Evolutionary conservation across 257 asterid genomes (phyloP).

Genomic region (Marsdenia floribunda): DNA sequence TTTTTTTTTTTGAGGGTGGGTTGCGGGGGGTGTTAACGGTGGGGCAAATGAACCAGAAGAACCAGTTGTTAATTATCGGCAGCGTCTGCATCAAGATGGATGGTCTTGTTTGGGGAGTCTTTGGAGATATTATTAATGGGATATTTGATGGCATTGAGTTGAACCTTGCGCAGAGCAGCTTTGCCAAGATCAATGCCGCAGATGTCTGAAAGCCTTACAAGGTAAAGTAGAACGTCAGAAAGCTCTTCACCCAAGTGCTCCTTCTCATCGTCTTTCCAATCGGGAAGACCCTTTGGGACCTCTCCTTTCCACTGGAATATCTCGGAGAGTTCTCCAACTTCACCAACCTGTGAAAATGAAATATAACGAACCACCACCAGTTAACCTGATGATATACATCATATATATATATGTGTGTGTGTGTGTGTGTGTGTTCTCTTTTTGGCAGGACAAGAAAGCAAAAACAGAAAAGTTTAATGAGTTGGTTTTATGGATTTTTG

Average conservation of each 20-base stretch:
- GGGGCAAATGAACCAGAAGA: not conserved
- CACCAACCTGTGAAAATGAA: constrained; percentile 27
- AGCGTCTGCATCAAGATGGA: not conserved
- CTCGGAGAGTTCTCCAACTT: constrained; percentile 39
- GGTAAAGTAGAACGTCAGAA: constrained; percentile 35
- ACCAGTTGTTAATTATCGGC: not conserved
- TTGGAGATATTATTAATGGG: constrained; percentile 20
- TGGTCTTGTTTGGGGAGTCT: constrained; percentile 7
- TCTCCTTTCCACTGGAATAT: constrained; percentile 45
- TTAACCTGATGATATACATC: too few relatives aligned
- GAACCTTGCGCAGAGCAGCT: constrained; percentile 39
- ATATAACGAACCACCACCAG: not conserved
- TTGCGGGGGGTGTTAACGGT: too few relatives aligned
- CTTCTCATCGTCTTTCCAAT: constrained; percentile 36
- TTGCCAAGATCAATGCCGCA: constrained; percentile 40
- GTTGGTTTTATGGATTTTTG: not conserved
- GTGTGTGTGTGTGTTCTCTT: not conserved
- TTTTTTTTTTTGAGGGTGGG: too few relatives aligned
- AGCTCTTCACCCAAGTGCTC: constrained; percentile 36
- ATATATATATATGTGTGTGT: too few relatives aligned
- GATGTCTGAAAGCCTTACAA: constrained; percentile 32
- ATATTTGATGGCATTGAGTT: constrained; percentile 34
- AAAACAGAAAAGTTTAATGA: not conserved
- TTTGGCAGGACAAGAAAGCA: not conserved
- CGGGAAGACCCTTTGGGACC: constrained; percentile 37